Evolutionary conservation across 2,329 filamentous ascomycete genomes (phyloP), one percentile per base, ranked within the genome.

Genomic region (Neonectria faginata): DNA sequence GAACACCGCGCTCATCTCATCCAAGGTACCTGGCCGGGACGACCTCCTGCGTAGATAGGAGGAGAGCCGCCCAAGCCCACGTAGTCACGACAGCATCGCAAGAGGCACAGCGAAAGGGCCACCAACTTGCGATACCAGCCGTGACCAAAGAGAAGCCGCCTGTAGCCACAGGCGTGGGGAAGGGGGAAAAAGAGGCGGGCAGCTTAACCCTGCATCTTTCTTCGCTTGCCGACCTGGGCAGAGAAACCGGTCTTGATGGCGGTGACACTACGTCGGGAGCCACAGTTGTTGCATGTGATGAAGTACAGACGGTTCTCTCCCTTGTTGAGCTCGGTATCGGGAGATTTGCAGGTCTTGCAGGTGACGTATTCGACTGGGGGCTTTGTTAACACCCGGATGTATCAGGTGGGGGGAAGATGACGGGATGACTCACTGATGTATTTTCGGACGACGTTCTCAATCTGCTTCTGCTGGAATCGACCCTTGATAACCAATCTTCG

Each of bases 191-290:
- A 39, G 52, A 61, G 39, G 36, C 10, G 45, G 62, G 48, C 42
- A 62, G 64, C 68, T 86, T 94, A 97, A 81, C 87, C 92, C 81
- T 93, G 89, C 85, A 94, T 92, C 89, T 97, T 97, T 87, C 90
- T 96, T 88, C 96, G 92, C 92, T 97, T 97, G 81, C 96, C 96
- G 81, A 99, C 92, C 84, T 98, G 96, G 81, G 96, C 96, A 77
- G 94, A 97, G 94, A 99, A 99, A 94, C 96, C 96, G 67, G 94
- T 97, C 91, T 99, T 99, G 91, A 99, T 99, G 73, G 96, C 94
- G 66, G 93, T 93, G 79, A 98, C 95, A 77, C 90, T 94, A 79
- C 94, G 91, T 82, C 95, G 87, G 57, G 89, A 92, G 69, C 91
- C 90, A 76, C 91, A 93, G 64, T 90, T 91, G 79, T 82, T 97